Conservation (phyloP, 2,329 filamentous ascomycete species). For the Dothiorella sarmentorum region DNA sequence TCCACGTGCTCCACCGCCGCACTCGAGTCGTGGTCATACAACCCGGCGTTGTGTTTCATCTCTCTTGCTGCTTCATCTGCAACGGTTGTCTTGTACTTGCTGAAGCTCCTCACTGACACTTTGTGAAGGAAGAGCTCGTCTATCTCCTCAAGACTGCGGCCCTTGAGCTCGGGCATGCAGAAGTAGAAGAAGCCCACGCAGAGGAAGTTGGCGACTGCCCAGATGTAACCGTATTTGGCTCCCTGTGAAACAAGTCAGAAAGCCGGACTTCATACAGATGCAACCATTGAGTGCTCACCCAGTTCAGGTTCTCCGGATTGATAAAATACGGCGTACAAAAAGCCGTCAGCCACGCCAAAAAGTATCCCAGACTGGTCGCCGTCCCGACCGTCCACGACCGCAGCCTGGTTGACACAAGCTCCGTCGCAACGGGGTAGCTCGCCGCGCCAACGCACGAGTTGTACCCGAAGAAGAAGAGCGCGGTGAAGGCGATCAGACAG, state of each 20-base stretch:
- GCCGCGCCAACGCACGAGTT: conserved; percentile 34
- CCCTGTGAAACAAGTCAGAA: not conserved
- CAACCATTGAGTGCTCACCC: conserved; percentile 24
- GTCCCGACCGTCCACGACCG: conserved; percentile 36
- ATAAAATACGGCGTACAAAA: conserved; percentile 41
- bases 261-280: rapidly evolving
- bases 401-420: conserved; percentile 32
- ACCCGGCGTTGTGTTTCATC: not conserved
- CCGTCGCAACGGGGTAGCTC: conserved; percentile 31
- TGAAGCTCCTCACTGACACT: not conserved
- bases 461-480: conserved; percentile 37
- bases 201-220: conserved; percentile 19
- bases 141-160: conserved; percentile 28
- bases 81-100: not conserved
- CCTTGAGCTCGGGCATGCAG: conserved; percentile 54
- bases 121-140: conserved; percentile 30
- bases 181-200: conserved; percentile 50
- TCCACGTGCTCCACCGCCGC: not conserved
- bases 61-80: not conserved
- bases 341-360: conserved; percentile 35
- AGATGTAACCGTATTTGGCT: conserved; percentile 19
- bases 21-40: not conserved
- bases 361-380: conserved; percentile 33
- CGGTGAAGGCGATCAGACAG: conserved; percentile 33
- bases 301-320: conserved; percentile 36